Evolutionary conservation across 2,329 filamentous ascomycete species (phyloP).

Genomic region (Aspergillus melleus): DNA sequence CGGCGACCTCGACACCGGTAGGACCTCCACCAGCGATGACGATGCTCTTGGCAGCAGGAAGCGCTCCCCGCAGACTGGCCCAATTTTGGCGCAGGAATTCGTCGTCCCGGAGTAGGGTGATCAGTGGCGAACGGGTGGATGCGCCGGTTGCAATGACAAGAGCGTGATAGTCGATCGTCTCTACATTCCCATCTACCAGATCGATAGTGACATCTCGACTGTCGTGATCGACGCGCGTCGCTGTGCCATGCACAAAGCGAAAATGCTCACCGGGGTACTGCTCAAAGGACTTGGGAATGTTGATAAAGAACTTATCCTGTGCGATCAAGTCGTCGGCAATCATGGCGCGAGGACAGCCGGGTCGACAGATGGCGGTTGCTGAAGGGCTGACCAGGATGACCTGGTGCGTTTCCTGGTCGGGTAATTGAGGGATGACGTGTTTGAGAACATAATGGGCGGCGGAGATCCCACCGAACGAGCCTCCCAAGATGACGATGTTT

Average conservation of each 20-base stretch:
- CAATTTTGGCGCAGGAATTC: conserved; percentile 36
- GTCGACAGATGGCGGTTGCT: conserved; percentile 44
- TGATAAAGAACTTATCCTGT: conserved; percentile 48
- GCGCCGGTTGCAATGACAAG: conserved; percentile 53
- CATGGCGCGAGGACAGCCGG: conserved; percentile 49
- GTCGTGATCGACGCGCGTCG: conserved; percentile 16
- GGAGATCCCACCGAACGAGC: conserved; percentile 54
- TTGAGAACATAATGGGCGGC: conserved; percentile 56
- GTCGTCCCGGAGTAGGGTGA: conserved; percentile 41
- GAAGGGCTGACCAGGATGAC: conserved; percentile 48
- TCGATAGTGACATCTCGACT: conserved; percentile 33
- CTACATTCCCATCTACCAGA: background rate
- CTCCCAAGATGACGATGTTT: conserved; percentile 55
- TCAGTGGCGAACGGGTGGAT: conserved; percentile 47
- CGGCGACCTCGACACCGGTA: conserved; percentile 49
- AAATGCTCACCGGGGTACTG: conserved; percentile 43
- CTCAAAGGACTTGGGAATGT: conserved; percentile 39
- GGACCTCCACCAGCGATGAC: conserved; percentile 37
- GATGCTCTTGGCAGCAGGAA: conserved; percentile 45
- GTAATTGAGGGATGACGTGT: conserved; percentile 49
- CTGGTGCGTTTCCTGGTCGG: conserved; percentile 39
- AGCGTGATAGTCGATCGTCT: conserved; percentile 41
- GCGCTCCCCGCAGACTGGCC: conserved; percentile 40
- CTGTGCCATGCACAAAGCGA: conserved; percentile 46
- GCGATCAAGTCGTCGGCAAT: conserved; percentile 48